Base-by-base conservation (phyloP, 371 early-diverging fungal genomes). In the Dinochytrium kinnereticum region DNA sequence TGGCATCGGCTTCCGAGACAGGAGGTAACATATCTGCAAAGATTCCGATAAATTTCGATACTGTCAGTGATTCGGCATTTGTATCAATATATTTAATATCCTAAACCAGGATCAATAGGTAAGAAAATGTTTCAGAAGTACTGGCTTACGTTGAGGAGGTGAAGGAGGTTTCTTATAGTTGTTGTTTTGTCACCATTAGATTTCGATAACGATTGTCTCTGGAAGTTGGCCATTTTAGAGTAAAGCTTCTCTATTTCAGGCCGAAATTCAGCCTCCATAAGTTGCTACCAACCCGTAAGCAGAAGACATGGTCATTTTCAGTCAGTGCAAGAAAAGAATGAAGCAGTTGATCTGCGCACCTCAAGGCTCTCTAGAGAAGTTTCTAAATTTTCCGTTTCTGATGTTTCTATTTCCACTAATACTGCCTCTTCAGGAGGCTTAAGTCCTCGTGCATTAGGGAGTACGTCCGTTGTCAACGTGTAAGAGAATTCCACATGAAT, bases 101-200 rank as follows among this genome's bases (percentile, higher is more conserved):
- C 83, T 83, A 59, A 34, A 61, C 30, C 24, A 61, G 7, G 5
- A 15, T 38, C n/a, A 38, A n/a, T 21, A 57, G 15, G 38, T 26
- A 50, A n/a, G 24, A 28, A 2, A 51, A 59, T 69, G 37, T 19
- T 0, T 37, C 55, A 2, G 26, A 19, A 15, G 15, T 31, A 33
- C 26, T 37, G 1, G 30, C 61, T 69, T 65, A 76, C 84, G 44
- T 78, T 75, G 26, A 84, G 67, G 30, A 78, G 71, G 19, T 79
- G 72, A n/a, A 81, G 31, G 19, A 77, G 61, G 28, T 80, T 75
- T 53, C 85, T 66, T 28, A 80, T 72, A 30, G 79, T 81, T 68
- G 80, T 65, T 2, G 82, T 81, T 37, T 70, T 64, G 64, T 82
- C 83, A 28, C 72, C 67, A 1, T 28, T 5, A 24, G 76, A 71